These are phyloP conservation scores for Neonectria punicea DNA, from an alignment of 2,329 filamentous ascomycete genomes.

Conservation along the genomic window DNA sequence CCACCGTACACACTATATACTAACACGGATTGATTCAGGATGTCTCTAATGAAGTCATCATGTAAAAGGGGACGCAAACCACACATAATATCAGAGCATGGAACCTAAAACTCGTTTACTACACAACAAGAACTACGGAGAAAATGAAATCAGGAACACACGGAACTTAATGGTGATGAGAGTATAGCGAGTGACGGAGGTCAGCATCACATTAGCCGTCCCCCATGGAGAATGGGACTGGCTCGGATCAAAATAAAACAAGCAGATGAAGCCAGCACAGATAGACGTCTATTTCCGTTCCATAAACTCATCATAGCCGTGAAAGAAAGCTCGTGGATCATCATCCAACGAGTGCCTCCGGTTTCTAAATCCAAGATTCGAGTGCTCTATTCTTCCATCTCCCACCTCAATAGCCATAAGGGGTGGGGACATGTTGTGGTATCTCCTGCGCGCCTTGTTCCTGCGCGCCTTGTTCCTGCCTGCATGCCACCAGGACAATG, in stretches of 20 bases:
- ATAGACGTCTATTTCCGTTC: slow-evolving; percentile 33
- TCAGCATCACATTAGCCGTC: background rate
- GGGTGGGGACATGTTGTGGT: slow-evolving; percentile 14
- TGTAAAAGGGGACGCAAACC: slow-evolving; percentile 64
- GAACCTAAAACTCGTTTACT: background rate
- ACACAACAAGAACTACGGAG: slow-evolving; percentile 9
- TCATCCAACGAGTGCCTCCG: background rate
- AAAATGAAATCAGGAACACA: slow-evolving; percentile 19
- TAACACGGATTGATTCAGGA: slow-evolving; percentile 67
- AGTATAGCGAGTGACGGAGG: background rate
- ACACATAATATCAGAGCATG: slow-evolving; percentile 5
- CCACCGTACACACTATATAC: slow-evolving; percentile 1
- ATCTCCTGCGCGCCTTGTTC: slow-evolving; percentile 16
- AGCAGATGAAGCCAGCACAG: slow-evolving; percentile 24
- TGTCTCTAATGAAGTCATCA: slow-evolving; percentile 88
- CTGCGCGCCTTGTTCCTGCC: slow-evolving; percentile 22
- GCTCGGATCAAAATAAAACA: slow-evolving; percentile 2
- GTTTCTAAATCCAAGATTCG: slow-evolving; percentile 26
- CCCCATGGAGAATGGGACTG: background rate
- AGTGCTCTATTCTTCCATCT: slow-evolving; percentile 10
- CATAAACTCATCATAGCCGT: slow-evolving; percentile 3
- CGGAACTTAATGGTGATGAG: slow-evolving; percentile 21
- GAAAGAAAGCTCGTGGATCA: slow-evolving; percentile 2
- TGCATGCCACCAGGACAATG: slow-evolving; percentile 8
- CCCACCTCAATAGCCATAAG: background rate